Percentiles rank a stretch among this genome's conserved stretches.
Evolutionary conservation across 2,329 filamentous ascomycete species (phyloP).

Genomic region (Cordyceps pruinosa): DNA sequence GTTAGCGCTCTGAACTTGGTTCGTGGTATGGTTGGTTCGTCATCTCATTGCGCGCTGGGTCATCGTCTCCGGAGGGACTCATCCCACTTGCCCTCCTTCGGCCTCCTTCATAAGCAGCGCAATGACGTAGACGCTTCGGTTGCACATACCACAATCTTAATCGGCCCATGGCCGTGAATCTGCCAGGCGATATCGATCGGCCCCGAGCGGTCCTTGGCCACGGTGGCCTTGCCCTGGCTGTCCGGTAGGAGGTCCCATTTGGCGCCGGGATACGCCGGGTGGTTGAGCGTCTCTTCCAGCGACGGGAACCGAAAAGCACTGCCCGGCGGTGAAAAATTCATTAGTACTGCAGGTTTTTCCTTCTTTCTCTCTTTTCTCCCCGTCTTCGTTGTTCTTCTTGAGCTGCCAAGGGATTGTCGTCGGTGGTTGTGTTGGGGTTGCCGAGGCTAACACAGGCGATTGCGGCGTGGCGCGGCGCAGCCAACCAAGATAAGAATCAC

Average conservation of each 20-base stretch:
- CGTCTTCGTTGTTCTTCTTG: not conserved
- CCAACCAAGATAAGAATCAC: not conserved
- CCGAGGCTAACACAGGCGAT: conserved; percentile 9
- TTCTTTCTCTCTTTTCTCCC: not conserved
- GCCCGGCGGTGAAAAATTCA: not conserved
- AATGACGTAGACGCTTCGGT: not conserved
- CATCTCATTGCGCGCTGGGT: too few species aligned
- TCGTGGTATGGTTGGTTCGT: too few species aligned
- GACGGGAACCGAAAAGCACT: conserved; percentile 30
- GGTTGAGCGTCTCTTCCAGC: conserved; percentile 51
- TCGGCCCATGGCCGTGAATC: conserved; percentile 67
- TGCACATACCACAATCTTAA: conserved; percentile 63
- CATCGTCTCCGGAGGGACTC: too few species aligned
- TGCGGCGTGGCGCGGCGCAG: not conserved
- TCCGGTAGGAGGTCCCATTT: conserved; percentile 65
- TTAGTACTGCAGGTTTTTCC: not conserved
- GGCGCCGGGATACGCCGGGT: conserved; percentile 60
- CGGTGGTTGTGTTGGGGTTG: not conserved
- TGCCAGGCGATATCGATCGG: conserved; percentile 74
- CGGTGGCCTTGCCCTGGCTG: conserved; percentile 51
- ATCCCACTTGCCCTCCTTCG: too few species aligned
- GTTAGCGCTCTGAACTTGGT: not conserved
- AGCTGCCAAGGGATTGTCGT: not conserved
- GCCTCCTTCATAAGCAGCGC: not conserved
- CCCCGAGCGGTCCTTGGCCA: conserved; percentile 65